These are phyloP conservation scores for Dalechampia spathulata DNA, from an alignment of 441 rosid genomes.

Conservation along the genomic window DNA sequence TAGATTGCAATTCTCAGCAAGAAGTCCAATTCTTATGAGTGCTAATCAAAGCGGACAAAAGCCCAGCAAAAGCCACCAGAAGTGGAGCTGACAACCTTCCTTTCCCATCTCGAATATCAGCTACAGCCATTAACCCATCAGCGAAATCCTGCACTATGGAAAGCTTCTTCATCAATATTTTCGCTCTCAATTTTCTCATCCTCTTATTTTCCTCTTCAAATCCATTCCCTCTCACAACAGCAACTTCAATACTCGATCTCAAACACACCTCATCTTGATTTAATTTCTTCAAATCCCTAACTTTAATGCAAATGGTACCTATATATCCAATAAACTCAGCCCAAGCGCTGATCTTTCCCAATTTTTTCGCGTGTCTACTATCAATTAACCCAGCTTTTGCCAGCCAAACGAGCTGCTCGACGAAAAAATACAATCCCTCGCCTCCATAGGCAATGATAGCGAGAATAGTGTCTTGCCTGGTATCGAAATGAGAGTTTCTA, in stretches of 20 bases:
- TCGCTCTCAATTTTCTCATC: slow-evolving; percentile 51
- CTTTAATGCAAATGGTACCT: slow-evolving; percentile 59
- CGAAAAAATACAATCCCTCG: slow-evolving; percentile 80
- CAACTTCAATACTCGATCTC: slow-evolving; percentile 44
- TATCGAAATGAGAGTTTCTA: slow-evolving; percentile 38
- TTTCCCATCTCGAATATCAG: slow-evolving; percentile 68
- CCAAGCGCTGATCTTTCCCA: slow-evolving; percentile 78
- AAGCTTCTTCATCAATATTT: slow-evolving; percentile 62
- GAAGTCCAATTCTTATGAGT: slow-evolving; percentile 89
- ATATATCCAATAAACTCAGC: slow-evolving; percentile 66
- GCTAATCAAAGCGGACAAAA: slow-evolving; percentile 76
- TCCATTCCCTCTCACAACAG: slow-evolving; percentile 39
- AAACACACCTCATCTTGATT: slow-evolving; percentile 44
- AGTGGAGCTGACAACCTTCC: slow-evolving; percentile 52
- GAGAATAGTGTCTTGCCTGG: slow-evolving; percentile 37
- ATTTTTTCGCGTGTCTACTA: slow-evolving; percentile 30
- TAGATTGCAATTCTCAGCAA: slow-evolving; percentile 32
- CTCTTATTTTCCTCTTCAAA: slow-evolving; percentile 38
- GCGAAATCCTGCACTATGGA: slow-evolving; percentile 80
- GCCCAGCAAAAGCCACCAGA: slow-evolving; percentile 60
- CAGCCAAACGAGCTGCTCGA: slow-evolving; percentile 85
- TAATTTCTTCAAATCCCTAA: slow-evolving; percentile 67
- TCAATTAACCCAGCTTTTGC: slow-evolving; percentile 81
- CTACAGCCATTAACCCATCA: slow-evolving; percentile 73
- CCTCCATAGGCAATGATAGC: slow-evolving; percentile 69